A percentile compares a stretch with the other conserved stretches of the same genome.
Evolutionary conservation across 176 grass and related monocot genomes (phyloP).

Genomic region (Carex parvula): DNA sequence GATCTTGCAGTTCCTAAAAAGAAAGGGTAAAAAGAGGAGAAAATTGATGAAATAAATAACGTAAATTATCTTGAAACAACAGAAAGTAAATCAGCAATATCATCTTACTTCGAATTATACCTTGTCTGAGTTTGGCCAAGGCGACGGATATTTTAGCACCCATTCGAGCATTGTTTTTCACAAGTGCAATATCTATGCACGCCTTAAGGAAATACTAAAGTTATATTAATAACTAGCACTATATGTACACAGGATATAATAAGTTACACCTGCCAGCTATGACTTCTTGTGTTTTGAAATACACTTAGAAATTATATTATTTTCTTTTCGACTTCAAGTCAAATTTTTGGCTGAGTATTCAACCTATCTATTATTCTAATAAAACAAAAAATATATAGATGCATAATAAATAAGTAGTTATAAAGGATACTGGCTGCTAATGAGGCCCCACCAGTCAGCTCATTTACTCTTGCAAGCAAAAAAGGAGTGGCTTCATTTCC

Average conservation of each 20-base stretch:
- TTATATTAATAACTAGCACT: background rate
- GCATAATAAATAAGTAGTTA: background rate
- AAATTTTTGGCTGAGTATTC: background rate
- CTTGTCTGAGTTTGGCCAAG: slow-evolving; percentile 46
- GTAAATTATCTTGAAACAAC: background rate
- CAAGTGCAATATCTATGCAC: slow-evolving; percentile 73
- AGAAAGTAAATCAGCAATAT: background rate
- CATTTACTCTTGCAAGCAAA: slow-evolving; percentile 81
- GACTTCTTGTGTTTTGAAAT: background rate
- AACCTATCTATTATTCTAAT: background rate
- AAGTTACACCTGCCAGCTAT: background rate
- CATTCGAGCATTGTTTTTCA: slow-evolving; percentile 85
- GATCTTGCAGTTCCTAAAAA: slow-evolving; percentile 39
- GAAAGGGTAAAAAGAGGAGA: slow-evolving; percentile 16
- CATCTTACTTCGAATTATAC: slow-evolving; percentile 34
- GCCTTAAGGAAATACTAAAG: slow-evolving; percentile 39
- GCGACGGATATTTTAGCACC: slow-evolving; percentile 73
- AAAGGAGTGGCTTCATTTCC: slow-evolving; percentile 78
- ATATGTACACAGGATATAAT: background rate
- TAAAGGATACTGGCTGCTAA: slow-evolving; percentile 82
- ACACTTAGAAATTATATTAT: background rate
- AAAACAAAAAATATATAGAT: background rate
- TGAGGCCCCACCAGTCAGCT: slow-evolving; percentile 66
- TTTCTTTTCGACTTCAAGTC: slow-evolving; percentile 10
- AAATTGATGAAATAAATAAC: background rate